Base-by-base conservation (phyloP, 345 rosid species). In the Melastoma malabathricum region DNA sequence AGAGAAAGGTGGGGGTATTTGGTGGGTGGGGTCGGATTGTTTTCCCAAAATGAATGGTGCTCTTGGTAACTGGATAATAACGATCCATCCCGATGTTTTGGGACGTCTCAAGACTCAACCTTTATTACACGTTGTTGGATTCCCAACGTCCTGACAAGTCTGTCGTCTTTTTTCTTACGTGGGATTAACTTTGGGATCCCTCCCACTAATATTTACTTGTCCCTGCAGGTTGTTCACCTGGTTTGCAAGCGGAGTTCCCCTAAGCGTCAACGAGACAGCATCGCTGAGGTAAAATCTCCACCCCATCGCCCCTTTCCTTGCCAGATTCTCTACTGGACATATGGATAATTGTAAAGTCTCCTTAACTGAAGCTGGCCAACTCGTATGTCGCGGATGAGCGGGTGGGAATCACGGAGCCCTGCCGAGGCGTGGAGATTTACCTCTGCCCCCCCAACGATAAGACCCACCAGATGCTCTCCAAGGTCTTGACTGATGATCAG, bases 391-490 rank as follows among this genome's bases (percentile, higher is more conserved):
- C 58, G 54, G 99, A 88, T 50, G 76, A 66, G 59, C 73, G 99
- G 59, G 97, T 85, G 58, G 99, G 99, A 51, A 70, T 81, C 66
- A 90, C 84, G n/a, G 97, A 88, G 79, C 88, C 99, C 25, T 70
- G 67, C 43, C 56, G 78, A 6, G 95, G 94, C n/a, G 74, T 77
- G 51, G 99, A 92, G 64, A 77, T 92, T 44, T 92, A 92, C 59
- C 62, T 81, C 44, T 92, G 99, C 65, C 97, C 99, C 2, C 78
- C 86, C 15, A 76, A 80, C 62, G 50, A 78, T 0, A 75, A 63
- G 68, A 69, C 73, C 10, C 59, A 71, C 2, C 95, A 83, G 49
- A 55, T 85, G 69, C 71, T 88, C 15, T 46, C 55, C 73, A 83
- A 76, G 70, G 70, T 81, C 81, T 76, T 88, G n/a, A 74, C 94